Evolutionary conservation across 768 basidiomycete genomes (phyloP), one percentile per base, ranked within the genome.

Genomic region (Russula foetens): DNA sequence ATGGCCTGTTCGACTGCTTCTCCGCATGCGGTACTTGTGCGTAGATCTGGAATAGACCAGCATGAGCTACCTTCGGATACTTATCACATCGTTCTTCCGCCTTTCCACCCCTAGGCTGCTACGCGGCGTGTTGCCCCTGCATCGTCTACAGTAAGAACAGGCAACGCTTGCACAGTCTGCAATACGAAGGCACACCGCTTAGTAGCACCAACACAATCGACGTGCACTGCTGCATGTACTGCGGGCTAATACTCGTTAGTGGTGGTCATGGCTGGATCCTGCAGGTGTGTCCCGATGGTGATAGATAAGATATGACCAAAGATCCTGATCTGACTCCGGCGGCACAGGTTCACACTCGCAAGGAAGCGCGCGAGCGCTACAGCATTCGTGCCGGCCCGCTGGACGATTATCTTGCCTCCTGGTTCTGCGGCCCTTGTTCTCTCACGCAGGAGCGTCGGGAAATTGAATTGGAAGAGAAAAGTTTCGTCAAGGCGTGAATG

Each of bases 41-140:
- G 56, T 33, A 19, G 4, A 19, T n/a, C n/a, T n/a, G n/a, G n/a
- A 50, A 1, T 17, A 0, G 1, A 12, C 8, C 1, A 29, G 23
- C n/a, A n/a, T 33, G 2, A n/a, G 9, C 17, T 1, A 14, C 11
- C 11, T 26, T 15, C 39, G 1, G 24, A 23, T 21, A 15, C n/a
- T n/a, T n/a, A n/a, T n/a, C 69, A 24, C n/a, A 6, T 0, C 23
- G 26, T 54, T 45, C 12, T 21, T 6, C 21, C 15, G 33, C 4
- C 21, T 4, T 26, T 51, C 12, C 26, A 4, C 24, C 17, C 35
- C 2, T n/a, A 78, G 77, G 71, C 60, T 58, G 73, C 45, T 60
- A 73, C 11, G 63, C 77, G 1, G 71, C 65, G 38, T 80, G 67
- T 66, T 76, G 71, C 68, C 78, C 79, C 1, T 79, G 77, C 63